Conservation (phyloP, 192 early-diverging fungal species). For the Entomortierella lignicola region DNA sequence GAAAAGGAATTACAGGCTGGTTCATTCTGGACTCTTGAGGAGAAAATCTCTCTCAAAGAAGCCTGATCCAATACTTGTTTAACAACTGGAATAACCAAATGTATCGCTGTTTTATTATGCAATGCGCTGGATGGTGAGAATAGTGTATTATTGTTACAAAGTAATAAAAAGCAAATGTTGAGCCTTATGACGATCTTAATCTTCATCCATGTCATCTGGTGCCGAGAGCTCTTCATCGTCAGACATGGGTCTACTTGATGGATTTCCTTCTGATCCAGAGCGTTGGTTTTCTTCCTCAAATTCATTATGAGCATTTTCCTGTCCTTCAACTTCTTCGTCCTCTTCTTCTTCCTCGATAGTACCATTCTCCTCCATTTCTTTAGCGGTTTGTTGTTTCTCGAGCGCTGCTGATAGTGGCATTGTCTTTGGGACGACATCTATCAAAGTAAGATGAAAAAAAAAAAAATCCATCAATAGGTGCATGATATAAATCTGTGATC, state of each 20-base stretch:
- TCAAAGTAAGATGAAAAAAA: not conserved
- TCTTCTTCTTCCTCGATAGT: slow-evolving; percentile 21
- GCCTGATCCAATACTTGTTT: not conserved
- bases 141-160: too few relatives aligned
- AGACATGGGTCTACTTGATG: slow-evolving; percentile 28
- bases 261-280: slow-evolving; percentile 15
- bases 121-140: not conserved
- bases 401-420: slow-evolving; percentile 57
- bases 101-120: not conserved
- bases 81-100: not conserved
- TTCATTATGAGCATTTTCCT: slow-evolving; percentile 9
- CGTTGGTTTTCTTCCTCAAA: slow-evolving; percentile 24
- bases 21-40: slow-evolving; percentile 34
- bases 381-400: slow-evolving; percentile 49
- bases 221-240: slow-evolving; percentile 45
- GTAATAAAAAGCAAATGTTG: slow-evolving; percentile 6
- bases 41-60: slow-evolving; percentile 8
- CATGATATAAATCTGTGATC: not conserved
- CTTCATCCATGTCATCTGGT: slow-evolving; percentile 50
- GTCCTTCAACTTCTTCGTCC: slow-evolving; percentile 11
- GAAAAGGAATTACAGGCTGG: slow-evolving; percentile 5
- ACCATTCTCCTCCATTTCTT: slow-evolving; percentile 48
- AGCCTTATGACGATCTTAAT: slow-evolving; percentile 3
- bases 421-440: slow-evolving; percentile 60
- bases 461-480: not conserved